A percentile compares a stretch with the other conserved stretches of the same genome.
phyloP scores from a whole-genome alignment of 1,139 yeast genomes.

The Geotrichum cucujoidarum region DNA sequence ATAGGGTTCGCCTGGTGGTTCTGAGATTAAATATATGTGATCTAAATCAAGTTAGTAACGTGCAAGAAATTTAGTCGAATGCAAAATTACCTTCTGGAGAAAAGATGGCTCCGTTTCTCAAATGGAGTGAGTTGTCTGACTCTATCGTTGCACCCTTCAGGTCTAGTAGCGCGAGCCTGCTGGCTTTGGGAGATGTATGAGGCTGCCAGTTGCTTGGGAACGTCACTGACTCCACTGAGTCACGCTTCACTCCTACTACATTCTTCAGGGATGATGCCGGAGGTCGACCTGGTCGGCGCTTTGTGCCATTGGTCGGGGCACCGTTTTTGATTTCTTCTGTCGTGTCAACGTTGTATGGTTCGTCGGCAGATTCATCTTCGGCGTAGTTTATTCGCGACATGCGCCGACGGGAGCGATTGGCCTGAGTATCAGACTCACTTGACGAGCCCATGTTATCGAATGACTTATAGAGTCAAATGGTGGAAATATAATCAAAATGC shows the following conservation, averaged over 20 bases:
- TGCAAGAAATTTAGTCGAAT: not conserved
- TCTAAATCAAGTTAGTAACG: constrained; percentile 38
- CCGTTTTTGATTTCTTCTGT: not conserved
- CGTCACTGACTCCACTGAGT: not conserved
- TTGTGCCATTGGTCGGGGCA: not conserved
- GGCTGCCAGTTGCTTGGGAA: constrained; percentile 39
- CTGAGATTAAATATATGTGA: constrained; percentile 78
- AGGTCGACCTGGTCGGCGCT: too few species aligned
- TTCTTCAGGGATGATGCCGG: not conserved
- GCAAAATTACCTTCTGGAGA: constrained; percentile 33
- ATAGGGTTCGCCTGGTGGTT: constrained; percentile 94
- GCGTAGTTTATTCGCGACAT: constrained; percentile 33
- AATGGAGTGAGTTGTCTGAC: constrained; percentile 35
- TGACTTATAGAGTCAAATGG: too few species aligned
- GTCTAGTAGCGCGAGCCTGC: constrained; percentile 34
- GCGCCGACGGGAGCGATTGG: constrained; percentile 26
- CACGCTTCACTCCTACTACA: not conserved
- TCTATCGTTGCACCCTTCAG: constrained; percentile 41
- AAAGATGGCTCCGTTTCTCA: constrained; percentile 35
- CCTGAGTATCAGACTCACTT: not conserved
- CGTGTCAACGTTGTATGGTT: not conserved
- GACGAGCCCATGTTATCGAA: not conserved
- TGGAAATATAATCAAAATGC: too few species aligned
- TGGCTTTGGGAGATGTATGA: constrained; percentile 28
- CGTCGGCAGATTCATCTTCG: constrained; percentile 24